phyloP scores from a whole-genome alignment of 2,329 filamentous ascomycete genomes.

The Paraphoma sp. region DNA sequence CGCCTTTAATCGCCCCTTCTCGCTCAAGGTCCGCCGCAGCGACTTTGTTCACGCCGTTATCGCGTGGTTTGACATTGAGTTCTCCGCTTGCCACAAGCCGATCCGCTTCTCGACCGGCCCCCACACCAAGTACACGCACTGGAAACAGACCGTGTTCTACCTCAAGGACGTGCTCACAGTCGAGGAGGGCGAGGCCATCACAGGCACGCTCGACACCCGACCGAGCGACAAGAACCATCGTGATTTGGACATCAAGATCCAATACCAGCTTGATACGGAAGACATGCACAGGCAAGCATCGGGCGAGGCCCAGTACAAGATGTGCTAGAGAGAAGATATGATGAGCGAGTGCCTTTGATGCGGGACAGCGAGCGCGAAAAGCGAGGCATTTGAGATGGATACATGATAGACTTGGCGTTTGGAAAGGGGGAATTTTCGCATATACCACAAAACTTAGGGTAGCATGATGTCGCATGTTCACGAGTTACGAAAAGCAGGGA shows the following conservation, averaged over 20 bases:
- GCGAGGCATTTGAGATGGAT: neutral
- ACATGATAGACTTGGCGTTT: slow-evolving; percentile 29
- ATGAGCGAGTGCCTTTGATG: no score
- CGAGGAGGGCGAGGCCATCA: slow-evolving; percentile 81
- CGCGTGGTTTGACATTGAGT: slow-evolving; percentile 99
- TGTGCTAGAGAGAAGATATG: slow-evolving; percentile 48
- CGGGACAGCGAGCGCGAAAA: neutral
- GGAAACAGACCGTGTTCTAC: slow-evolving; percentile 99
- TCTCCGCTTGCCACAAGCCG: slow-evolving; percentile 97
- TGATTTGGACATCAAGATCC: slow-evolving; percentile 89
- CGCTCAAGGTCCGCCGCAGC: slow-evolving; percentile 77
- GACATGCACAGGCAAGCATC: slow-evolving; percentile 73
- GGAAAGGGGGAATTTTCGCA: slow-evolving; percentile 7
- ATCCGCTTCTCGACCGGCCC: slow-evolving; percentile 96
- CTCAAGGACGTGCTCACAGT: slow-evolving; percentile 91
- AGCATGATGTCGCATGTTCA: slow-evolving; percentile 33
- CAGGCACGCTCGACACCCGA: slow-evolving; percentile 77
- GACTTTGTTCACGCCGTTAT: slow-evolving; percentile 97
- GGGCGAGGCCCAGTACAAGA: slow-evolving; percentile 81
- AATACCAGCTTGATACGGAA: slow-evolving; percentile 79
- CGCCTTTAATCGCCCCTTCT: slow-evolving; percentile 80
- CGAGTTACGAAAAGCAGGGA: slow-evolving; percentile 42
- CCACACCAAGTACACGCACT: slow-evolving; percentile 99
- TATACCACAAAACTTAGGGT: slow-evolving; percentile 36
- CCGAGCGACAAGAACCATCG: slow-evolving; percentile 94